phyloP scores from a whole-genome alignment of 192 early-diverging fungal species.

The Dissophora globulifera region DNA sequence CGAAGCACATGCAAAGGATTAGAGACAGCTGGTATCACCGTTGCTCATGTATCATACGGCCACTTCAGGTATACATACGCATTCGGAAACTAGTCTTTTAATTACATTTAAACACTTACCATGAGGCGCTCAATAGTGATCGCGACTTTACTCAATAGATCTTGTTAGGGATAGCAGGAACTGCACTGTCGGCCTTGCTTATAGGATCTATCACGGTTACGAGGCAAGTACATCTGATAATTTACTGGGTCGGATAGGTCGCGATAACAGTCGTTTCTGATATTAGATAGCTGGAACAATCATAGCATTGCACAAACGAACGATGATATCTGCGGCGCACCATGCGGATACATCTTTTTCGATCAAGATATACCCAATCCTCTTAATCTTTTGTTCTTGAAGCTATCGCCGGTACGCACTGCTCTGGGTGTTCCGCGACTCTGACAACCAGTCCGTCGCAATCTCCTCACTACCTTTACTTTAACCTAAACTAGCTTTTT shows the following conservation, averaged over 20 bases:
- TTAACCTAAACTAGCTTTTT: conserved; percentile 47
- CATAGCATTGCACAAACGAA: conserved; percentile 59
- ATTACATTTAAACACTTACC: too few relatives aligned
- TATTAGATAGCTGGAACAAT: too few relatives aligned
- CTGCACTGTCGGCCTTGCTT: conserved; percentile 14
- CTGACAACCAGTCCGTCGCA: background rate
- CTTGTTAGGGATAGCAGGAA: conserved; percentile 18
- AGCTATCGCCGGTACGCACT: conserved; percentile 57
- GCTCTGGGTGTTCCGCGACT: too few relatives aligned
- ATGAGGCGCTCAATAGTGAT: too few relatives aligned
- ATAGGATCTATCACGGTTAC: conserved; percentile 33
- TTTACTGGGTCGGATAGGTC: background rate
- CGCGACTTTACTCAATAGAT: conserved; percentile 6
- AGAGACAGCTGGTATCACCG: conserved; percentile 30
- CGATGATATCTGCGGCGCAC: conserved; percentile 62
- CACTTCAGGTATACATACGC: conserved; percentile 38
- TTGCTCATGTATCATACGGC: conserved; percentile 35
- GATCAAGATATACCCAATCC: conserved; percentile 62
- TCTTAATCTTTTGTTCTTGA: conserved; percentile 60
- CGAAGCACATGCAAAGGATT: conserved; percentile 6
- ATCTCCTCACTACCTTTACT: background rate
- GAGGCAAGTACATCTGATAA: conserved; percentile 10
- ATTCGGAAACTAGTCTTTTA: too few relatives aligned
- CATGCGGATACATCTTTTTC: conserved; percentile 66
- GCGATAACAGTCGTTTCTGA: too few relatives aligned